These are phyloP conservation scores for Aspergillus piperis DNA, from an alignment of 2,329 filamentous ascomycete species.

Conservation along the genomic window DNA sequence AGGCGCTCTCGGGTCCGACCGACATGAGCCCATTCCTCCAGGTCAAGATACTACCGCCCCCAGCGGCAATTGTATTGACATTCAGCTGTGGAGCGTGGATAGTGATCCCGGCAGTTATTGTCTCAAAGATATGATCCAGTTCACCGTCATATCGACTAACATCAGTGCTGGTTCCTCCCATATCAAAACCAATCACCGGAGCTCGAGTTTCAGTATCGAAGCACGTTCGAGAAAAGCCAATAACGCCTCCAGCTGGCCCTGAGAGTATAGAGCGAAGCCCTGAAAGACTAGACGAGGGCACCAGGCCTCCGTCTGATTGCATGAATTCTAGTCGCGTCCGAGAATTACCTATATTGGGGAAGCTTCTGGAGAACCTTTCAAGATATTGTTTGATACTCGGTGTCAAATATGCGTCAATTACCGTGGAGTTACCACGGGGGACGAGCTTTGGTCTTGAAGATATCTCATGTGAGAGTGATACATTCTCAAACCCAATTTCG, in stretches of 20 bases:
- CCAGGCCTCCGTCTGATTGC: not conserved
- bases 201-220: constrained; percentile 40
- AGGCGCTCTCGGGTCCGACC: constrained; percentile 85
- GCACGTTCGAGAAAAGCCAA: constrained; percentile 11
- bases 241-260: constrained; percentile 14
- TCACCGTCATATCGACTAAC: constrained; percentile 79
- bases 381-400: constrained; percentile 74
- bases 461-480: constrained; percentile 70
- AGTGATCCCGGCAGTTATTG: constrained; percentile 83
- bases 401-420: constrained; percentile 74
- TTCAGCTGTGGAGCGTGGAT: constrained; percentile 88
- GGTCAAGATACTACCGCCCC: constrained; percentile 70
- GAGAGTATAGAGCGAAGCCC: constrained; percentile 10
- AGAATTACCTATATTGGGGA: constrained; percentile 30
- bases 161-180: constrained; percentile 87
- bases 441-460: constrained; percentile 71
- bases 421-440: constrained; percentile 70
- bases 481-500: constrained; percentile 70
- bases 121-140: constrained; percentile 92
- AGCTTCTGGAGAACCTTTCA: constrained; percentile 19
- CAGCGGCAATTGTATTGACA: constrained; percentile 90
- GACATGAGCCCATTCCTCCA: constrained; percentile 78
- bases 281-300: constrained; percentile 9
- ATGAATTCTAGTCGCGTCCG: constrained; percentile 9
- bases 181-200: constrained; percentile 90